phyloP scores from a whole-genome alignment of 1,284 basidiomycete genomes.

The Ceratobasidium theobromae region DNA sequence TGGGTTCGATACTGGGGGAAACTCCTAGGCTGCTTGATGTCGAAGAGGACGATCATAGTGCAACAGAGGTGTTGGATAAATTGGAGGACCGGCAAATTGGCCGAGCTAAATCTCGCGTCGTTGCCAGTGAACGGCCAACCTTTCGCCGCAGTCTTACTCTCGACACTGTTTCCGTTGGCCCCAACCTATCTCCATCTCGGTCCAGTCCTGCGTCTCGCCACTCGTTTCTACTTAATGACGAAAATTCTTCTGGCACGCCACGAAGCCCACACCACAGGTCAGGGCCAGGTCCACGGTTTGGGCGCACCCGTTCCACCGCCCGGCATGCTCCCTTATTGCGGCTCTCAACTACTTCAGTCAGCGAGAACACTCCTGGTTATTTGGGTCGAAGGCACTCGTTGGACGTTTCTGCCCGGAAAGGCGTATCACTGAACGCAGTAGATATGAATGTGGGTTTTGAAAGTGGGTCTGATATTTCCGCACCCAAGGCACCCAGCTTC shows the following conservation, averaged over 20 bases:
- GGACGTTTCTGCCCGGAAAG: slow-evolving; percentile 11
- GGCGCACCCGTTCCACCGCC: slow-evolving; percentile 18
- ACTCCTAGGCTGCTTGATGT: slow-evolving; percentile 18
- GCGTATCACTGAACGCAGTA: slow-evolving; percentile 1
- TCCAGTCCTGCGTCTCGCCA: slow-evolving; percentile 1
- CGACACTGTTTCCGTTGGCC: neutral
- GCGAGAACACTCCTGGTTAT: slow-evolving; percentile 4
- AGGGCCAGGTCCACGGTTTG: slow-evolving; percentile 13
- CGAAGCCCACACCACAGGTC: neutral
- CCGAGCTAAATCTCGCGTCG: neutral
- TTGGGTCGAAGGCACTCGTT: slow-evolving; percentile 14
- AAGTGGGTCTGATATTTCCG: slow-evolving; percentile 7
- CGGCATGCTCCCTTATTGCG: slow-evolving; percentile 13
- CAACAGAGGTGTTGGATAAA: neutral
- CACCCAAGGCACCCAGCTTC: neutral
- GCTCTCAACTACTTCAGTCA: slow-evolving; percentile 2
- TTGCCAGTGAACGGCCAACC: neutral
- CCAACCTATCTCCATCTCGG: neutral
- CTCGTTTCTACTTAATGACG: slow-evolving; percentile 23
- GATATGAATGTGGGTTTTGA: slow-evolving; percentile 19
- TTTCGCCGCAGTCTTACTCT: slow-evolving; percentile 15
- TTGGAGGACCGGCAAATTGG: neutral
- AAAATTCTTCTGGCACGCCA: slow-evolving; percentile 15
- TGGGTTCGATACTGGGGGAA: slow-evolving; percentile 15
- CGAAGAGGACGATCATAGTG: neutral